A percentile compares a stretch with the other conserved stretches of the same genome.
phyloP scores from a whole-genome alignment of 2,329 filamentous ascomycete species.

The Alternaria alternata region DNA sequence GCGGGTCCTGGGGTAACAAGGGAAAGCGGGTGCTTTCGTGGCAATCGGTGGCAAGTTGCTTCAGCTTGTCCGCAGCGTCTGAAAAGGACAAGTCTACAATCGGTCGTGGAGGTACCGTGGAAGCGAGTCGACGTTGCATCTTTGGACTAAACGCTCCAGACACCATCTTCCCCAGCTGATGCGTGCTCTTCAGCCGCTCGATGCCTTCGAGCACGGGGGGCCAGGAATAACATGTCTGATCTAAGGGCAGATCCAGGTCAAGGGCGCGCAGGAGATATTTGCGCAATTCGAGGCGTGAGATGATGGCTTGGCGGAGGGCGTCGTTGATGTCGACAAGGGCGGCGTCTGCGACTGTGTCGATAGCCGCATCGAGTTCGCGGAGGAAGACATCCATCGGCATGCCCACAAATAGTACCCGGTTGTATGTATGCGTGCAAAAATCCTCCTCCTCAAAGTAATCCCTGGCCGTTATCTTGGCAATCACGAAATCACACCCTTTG shows the following conservation, averaged over 20 bases:
- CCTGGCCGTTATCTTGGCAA: constrained; percentile 78
- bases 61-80: constrained; percentile 74
- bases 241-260: constrained; percentile 49
- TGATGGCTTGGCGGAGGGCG: constrained; percentile 63
- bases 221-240: constrained; percentile 45
- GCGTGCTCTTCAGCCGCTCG: constrained; percentile 65
- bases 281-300: constrained; percentile 71
- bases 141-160: constrained; percentile 87
- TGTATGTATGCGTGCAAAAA: constrained; percentile 91
- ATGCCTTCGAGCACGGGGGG: constrained; percentile 54
- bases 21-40: constrained; percentile 60
- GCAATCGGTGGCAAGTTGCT: constrained; percentile 75
- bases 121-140: constrained; percentile 88
- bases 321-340: constrained; percentile 41
- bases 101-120: constrained; percentile 89
- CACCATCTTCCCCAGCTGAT: constrained; percentile 69
- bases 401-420: constrained; percentile 73
- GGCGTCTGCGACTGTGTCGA: constrained; percentile 39
- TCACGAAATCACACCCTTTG: constrained; percentile 82
- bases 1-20: constrained; percentile 37
- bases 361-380: constrained; percentile 43
- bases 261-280: constrained; percentile 66
- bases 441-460: constrained; percentile 98
- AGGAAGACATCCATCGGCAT: constrained; percentile 44
- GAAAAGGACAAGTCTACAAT: constrained; percentile 80